Conservation (phyloP, 208 protist species). For the Spongospora subterranea region DNA sequence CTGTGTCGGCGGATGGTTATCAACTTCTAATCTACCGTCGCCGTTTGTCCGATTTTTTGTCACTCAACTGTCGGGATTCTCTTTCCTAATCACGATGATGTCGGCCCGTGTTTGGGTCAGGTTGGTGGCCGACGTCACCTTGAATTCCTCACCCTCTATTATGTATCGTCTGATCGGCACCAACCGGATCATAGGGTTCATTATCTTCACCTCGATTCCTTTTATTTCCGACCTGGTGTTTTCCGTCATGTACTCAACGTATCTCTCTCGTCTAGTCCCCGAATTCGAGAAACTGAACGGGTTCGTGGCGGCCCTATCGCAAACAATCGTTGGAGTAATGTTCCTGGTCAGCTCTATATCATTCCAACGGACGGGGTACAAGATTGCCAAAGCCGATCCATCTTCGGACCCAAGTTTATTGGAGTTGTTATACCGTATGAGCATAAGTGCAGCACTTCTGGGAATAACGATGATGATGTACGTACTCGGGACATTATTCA, state of each 20-base stretch:
- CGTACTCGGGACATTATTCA: neutral
- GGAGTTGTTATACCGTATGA: neutral
- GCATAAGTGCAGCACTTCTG: neutral
- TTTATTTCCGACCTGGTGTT: too few relatives aligned
- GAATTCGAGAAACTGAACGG: neutral
- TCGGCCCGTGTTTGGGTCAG: neutral
- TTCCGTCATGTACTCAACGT: too few relatives aligned
- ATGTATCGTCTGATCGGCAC: too few relatives aligned
- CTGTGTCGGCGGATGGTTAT: neutral
- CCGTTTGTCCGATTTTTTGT: conserved; percentile 2
- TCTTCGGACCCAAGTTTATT: neutral
- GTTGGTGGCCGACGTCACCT: neutral
- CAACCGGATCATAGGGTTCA: too few relatives aligned
- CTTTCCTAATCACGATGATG: neutral
- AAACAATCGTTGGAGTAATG: neutral
- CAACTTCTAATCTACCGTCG: neutral
- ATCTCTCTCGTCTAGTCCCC: too few relatives aligned
- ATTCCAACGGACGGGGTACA: neutral
- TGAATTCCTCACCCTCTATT: too few relatives aligned
- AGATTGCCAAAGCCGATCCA: neutral
- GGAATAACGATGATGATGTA: neutral
- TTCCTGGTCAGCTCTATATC: neutral
- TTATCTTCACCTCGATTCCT: too few relatives aligned
- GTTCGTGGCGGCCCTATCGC: neutral
- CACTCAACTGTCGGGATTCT: conserved; percentile 11